phyloP scores from a whole-genome alignment of 495 filamentous ascomycete species.

The Zalerion maritima region DNA sequence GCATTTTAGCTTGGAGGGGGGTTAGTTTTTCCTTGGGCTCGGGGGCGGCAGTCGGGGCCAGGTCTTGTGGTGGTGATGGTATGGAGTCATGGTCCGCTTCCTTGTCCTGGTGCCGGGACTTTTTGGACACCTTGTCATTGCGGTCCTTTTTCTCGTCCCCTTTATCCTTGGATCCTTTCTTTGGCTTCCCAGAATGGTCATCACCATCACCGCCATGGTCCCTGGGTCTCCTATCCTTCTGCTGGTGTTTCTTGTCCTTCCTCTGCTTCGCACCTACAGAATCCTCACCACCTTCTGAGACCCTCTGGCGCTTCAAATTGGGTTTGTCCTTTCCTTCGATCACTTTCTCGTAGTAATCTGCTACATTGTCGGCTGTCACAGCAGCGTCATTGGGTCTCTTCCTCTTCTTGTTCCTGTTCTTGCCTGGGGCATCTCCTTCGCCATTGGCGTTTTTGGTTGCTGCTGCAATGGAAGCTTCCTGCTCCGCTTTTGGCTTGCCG shows the following conservation, averaged over 20 bases:
- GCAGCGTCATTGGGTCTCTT: constrained; percentile 40
- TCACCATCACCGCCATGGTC: constrained; percentile 7
- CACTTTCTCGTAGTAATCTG: constrained; percentile 60
- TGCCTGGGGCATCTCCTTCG: constrained; percentile 1
- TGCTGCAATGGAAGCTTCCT: constrained; percentile 16
- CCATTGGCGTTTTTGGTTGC: constrained; percentile 15
- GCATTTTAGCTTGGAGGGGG: constrained; percentile 85
- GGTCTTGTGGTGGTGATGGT: constrained; percentile 6
- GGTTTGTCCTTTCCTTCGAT: constrained; percentile 49
- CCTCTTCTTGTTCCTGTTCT: constrained; percentile 34
- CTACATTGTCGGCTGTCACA: constrained; percentile 57
- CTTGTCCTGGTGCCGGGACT: constrained; percentile 1
- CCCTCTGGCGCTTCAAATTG: constrained; percentile 8
- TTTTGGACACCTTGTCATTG: constrained; percentile 10
- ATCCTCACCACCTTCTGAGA: not conserved
- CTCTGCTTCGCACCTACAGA: constrained; percentile 8
- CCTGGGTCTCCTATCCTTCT: constrained; percentile 16
- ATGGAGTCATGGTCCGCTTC: constrained; percentile 1
- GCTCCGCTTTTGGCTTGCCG: constrained; percentile 54
- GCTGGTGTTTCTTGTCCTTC: constrained; percentile 6
- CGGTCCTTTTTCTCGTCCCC: constrained; percentile 20
- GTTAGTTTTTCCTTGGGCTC: constrained; percentile 48
- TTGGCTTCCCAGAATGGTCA: constrained; percentile 5
- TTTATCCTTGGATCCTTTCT: constrained; percentile 17
- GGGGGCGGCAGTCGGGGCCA: constrained; percentile 12